Evolutionary conservation across 371 early-diverging fungal species (phyloP).

Genomic region (Mortierella polycephala): DNA sequence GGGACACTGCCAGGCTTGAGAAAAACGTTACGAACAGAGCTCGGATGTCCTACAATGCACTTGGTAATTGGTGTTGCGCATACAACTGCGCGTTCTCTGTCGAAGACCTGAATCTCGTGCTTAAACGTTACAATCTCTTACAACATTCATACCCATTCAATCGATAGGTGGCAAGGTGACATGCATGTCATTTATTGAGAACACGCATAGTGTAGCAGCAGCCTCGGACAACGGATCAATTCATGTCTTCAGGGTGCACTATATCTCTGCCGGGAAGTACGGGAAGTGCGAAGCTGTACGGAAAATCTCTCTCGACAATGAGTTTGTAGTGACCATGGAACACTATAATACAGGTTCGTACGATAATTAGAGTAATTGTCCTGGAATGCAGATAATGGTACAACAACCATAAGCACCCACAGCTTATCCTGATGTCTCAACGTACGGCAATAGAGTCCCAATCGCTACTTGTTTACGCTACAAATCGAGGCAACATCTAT

Average conservation of each 20-base stretch:
- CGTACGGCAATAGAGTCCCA: slow-evolving; percentile 60
- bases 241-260: slow-evolving; percentile 76
- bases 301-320: slow-evolving; percentile 66
- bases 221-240: slow-evolving; percentile 89
- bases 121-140: not conserved
- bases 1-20: slow-evolving; percentile 87
- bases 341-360: slow-evolving; percentile 76
- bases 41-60: slow-evolving; percentile 75
- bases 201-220: slow-evolving; percentile 83
- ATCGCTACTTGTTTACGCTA: slow-evolving; percentile 83
- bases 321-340: slow-evolving; percentile 75
- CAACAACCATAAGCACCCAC: not conserved
- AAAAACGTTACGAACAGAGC: slow-evolving; percentile 86
- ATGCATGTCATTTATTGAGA: slow-evolving; percentile 82
- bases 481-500: slow-evolving; percentile 79
- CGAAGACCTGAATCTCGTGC: not conserved
- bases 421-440: not conserved
- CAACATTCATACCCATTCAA: not conserved
- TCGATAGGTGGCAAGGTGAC: slow-evolving; percentile 78
- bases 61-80: slow-evolving; percentile 58
- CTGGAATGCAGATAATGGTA: not conserved
- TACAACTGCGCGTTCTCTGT: not conserved
- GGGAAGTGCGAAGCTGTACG: slow-evolving; percentile 70
- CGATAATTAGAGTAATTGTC: not conserved
- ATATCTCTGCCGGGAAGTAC: slow-evolving; percentile 63